Evolutionary conservation across 768 basidiomycete genomes (phyloP), one percentile per base, ranked within the genome.

Genomic region (Suillus placidus): DNA sequence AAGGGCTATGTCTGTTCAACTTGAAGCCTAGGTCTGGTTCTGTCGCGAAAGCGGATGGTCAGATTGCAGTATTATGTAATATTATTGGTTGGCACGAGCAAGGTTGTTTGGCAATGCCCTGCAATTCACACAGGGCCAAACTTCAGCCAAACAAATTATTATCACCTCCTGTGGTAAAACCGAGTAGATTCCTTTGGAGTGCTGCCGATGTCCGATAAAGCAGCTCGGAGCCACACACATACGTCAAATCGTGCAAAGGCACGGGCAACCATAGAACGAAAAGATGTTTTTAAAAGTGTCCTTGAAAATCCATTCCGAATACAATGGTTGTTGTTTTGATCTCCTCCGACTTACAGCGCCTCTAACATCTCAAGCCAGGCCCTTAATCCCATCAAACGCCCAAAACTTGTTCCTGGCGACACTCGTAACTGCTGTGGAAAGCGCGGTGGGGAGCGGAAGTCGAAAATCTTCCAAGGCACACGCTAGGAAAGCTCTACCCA

Each of bases 281-380:
- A 88, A 71, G 77, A 80, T 1, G 38, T 85, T 88, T 93, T 87
- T 79, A 93, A 87, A 68, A 83, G 85, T 65, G 88, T 89, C 0
- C 82, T 83, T 30, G 58, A 60, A 20, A 60, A 60, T 42, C 58
- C 58, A 42, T 60, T 60, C 30, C 58, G 58, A 13, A 80, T 93
- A 18, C 74, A 77, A 72, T 94, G 93, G 93, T 55, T 34, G 20
- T 35, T 51, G 20, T 35, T 51, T 38, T 65, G 52, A 58, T 67
- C 70, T 66, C 38, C 40, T 23, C 60, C 66, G 30, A 43, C 34
- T 30, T 45, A 35, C 32, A 55, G 26, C 18, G 9, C 38, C 14
- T 45, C 51, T 63, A 61, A 71, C 62, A 52, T 34, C 30, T 42
- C 40, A 30, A 20, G 8, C 26, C 68, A 92, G 91, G 91, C 91